phyloP scores from a whole-genome alignment of 345 rosid genomes.

The Isatis tinctoria region DNA sequence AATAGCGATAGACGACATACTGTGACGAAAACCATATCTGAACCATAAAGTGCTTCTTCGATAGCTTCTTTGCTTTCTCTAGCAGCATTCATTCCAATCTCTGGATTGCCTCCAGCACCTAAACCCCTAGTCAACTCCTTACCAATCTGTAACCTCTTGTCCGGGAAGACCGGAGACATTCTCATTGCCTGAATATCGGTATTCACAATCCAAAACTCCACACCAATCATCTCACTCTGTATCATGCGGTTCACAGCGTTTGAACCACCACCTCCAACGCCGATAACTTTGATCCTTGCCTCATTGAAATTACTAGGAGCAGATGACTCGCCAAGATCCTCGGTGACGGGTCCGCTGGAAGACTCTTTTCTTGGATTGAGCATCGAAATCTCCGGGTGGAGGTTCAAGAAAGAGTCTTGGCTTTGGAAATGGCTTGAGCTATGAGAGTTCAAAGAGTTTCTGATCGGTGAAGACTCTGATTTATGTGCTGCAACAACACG shows the following conservation, averaged over 20 bases:
- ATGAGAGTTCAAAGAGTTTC: constrained; percentile 35
- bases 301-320: constrained; percentile 51
- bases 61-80: constrained; percentile 78
- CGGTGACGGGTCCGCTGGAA: constrained; percentile 40
- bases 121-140: constrained; percentile 91
- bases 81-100: constrained; percentile 91
- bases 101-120: constrained; percentile 95
- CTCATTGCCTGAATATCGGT: constrained; percentile 88
- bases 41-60: constrained; percentile 76
- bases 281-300: constrained; percentile 89
- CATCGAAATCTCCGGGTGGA: constrained; percentile 80
- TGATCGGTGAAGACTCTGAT: constrained; percentile 27
- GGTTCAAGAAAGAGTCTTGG: constrained; percentile 69
- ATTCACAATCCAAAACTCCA: constrained; percentile 95
- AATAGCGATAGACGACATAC: constrained; percentile 47
- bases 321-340: constrained; percentile 40
- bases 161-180: constrained; percentile 77
- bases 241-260: constrained; percentile 97
- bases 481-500: constrained; percentile 33
- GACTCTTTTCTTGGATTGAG: constrained; percentile 58
- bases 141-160: constrained; percentile 80
- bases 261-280: constrained; percentile 96
- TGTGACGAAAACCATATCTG: constrained; percentile 94
- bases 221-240: constrained; percentile 81
- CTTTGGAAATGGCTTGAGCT: constrained; percentile 46